phyloP scores from a whole-genome alignment of 2,329 filamentous ascomycete genomes.

The Sclerotinia spermophila region DNA sequence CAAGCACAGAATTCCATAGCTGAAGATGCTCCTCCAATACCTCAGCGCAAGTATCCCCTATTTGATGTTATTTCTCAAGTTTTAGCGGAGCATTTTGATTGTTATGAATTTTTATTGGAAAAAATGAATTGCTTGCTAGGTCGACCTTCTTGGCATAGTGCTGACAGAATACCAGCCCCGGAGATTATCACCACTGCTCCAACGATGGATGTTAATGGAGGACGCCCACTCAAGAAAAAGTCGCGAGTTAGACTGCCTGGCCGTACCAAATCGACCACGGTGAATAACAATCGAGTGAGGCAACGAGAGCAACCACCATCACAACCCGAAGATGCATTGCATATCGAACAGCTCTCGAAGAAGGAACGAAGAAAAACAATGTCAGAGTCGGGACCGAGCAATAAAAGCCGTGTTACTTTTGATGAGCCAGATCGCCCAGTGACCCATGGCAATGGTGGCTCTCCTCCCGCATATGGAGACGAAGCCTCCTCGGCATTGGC shows the following conservation, averaged over 20 bases:
- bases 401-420: slow-evolving; percentile 50
- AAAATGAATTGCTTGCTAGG: background rate
- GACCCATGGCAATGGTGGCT: slow-evolving; percentile 38
- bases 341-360: slow-evolving; percentile 33
- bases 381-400: slow-evolving; percentile 36
- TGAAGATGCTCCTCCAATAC: slow-evolving; percentile 53
- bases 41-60: slow-evolving; percentile 49
- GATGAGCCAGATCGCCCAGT: slow-evolving; percentile 56
- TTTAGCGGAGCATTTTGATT: background rate
- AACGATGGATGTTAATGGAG: slow-evolving; percentile 58
- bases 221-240: slow-evolving; percentile 51
- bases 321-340: slow-evolving; percentile 22
- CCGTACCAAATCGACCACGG: slow-evolving; percentile 40
- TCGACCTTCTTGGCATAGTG: background rate
- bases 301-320: slow-evolving; percentile 22
- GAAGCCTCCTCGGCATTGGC: slow-evolving; percentile 60
- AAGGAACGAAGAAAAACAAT: slow-evolving; percentile 44
- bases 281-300: slow-evolving; percentile 18
- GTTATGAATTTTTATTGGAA: background rate
- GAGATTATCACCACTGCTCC: slow-evolving; percentile 91
- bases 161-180: slow-evolving; percentile 46
- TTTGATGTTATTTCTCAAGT: slow-evolving; percentile 4
- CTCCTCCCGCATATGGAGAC: slow-evolving; percentile 58
- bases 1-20: slow-evolving; percentile 46
- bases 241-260: slow-evolving; percentile 53